Percentiles rank a stretch among this genome's conserved stretches.
These are phyloP conservation scores for Blastobotrys raffinosifermentans DNA, from an alignment of 1,139 yeast species.

Conservation along the genomic window DNA sequence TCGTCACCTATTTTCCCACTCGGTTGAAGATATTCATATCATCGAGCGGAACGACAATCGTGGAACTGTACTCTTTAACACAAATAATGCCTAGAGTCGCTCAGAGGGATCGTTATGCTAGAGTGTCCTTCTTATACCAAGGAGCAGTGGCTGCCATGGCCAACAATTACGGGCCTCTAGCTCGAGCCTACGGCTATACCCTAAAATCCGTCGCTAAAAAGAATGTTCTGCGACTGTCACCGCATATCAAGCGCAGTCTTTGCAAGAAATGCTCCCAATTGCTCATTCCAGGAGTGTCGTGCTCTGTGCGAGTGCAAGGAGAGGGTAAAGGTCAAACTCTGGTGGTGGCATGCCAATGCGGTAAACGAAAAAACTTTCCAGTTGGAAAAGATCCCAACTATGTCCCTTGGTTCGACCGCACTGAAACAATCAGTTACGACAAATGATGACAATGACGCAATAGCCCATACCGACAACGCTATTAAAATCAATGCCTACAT, in stretches of 20 bases:
- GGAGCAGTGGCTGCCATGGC: conserved; percentile 36
- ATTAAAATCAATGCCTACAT: no score
- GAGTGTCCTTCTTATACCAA: conserved; percentile 55
- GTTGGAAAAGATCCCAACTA: conserved; percentile 34
- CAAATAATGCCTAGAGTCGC: conserved; percentile 33
- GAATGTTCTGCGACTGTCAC: conserved; percentile 56
- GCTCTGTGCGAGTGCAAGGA: conserved; percentile 28
- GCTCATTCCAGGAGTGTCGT: conserved; percentile 44
- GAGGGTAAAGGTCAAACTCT: not conserved
- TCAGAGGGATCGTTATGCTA: conserved; percentile 52
- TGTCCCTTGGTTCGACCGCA: conserved; percentile 4
- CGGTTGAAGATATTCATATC: no score
- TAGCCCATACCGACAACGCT: no score
- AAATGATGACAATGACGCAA: not conserved
- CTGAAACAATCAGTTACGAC: not conserved
- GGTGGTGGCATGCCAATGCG: conserved; percentile 30
- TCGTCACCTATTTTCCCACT: no score
- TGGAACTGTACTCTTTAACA: no score
- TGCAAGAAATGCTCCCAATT: conserved; percentile 55
- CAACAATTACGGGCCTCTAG: conserved; percentile 27
- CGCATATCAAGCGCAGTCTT: conserved; percentile 51
- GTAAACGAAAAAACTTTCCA: conserved; percentile 36
- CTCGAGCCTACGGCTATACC: conserved; percentile 41
- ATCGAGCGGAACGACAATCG: no score
- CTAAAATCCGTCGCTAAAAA: conserved; percentile 50